Conservation (phyloP, 352 stramenopile genomes). For the Phytophthora pisi region DNA sequence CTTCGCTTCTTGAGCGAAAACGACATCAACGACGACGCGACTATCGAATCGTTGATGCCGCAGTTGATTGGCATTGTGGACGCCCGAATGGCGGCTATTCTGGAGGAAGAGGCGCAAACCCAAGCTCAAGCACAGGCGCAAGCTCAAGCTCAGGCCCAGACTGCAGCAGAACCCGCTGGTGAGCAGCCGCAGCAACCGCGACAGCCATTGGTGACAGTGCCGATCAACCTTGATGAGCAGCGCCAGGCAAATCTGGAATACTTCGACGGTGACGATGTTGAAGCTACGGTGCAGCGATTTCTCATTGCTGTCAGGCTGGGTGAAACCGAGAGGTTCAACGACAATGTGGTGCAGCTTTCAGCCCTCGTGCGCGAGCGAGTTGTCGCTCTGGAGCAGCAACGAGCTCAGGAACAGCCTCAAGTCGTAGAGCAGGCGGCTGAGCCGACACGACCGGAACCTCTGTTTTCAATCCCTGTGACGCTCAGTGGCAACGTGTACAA, state of each 20-base stretch:
- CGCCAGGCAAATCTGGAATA: constrained; percentile 58
- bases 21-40: constrained; percentile 48
- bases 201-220: constrained; percentile 49
- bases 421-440: constrained; percentile 15
- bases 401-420: constrained; percentile 13
- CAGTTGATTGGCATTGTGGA: constrained; percentile 70
- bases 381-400: constrained; percentile 21
- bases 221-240: constrained; percentile 60
- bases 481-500: constrained; percentile 58
- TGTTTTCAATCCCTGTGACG: constrained; percentile 68
- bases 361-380: constrained; percentile 46
- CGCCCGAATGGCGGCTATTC: constrained; percentile 46
- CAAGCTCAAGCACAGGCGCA: constrained; percentile 5
- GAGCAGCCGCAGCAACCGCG: constrained; percentile 30
- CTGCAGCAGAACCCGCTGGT: constrained; percentile 1
- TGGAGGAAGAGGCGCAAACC: constrained; percentile 44
- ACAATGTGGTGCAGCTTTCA: constrained; percentile 51
- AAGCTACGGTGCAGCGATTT: constrained; percentile 73
- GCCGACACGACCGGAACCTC: constrained; percentile 30
- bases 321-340: constrained; percentile 44
- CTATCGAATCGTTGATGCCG: constrained; percentile 47
- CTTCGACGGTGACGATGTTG: constrained; percentile 74
- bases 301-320: constrained; percentile 54
- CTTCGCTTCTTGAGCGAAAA: constrained; percentile 67
- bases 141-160: constrained; percentile 17